Evolutionary conservation across 2,329 filamentous ascomycete genomes (phyloP).

Genomic region (Blumeriella jaapii): DNA sequence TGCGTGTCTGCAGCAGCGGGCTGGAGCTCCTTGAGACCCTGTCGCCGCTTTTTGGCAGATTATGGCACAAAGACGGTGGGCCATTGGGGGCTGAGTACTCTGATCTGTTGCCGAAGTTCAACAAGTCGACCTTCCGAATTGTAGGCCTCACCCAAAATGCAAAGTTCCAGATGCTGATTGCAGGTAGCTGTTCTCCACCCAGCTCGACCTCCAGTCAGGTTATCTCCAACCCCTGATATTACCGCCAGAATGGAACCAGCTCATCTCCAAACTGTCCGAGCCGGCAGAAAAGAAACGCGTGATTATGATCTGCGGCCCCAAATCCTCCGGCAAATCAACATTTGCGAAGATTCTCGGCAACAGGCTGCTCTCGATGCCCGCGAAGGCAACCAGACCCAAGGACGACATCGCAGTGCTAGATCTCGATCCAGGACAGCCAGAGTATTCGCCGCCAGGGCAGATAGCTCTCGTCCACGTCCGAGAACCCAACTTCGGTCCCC

Average conservation of each 20-base stretch:
- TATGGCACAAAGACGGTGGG: conserved; percentile 46
- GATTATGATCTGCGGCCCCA: conserved; percentile 55
- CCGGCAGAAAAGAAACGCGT: conserved; percentile 28
- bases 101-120: conserved; percentile 14
- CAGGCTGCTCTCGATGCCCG: conserved; percentile 37
- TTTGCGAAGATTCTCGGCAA: conserved; percentile 58
- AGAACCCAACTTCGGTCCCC: conserved; percentile 50
- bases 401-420: conserved; percentile 46
- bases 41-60: conserved; percentile 52
- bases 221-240: conserved; percentile 43
- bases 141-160: conserved; percentile 27
- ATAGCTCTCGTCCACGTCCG: conserved; percentile 53
- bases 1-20: conserved; percentile 37
- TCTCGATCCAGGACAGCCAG: conserved; percentile 66
- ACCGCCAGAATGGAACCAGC: conserved; percentile 48
- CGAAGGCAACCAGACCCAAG: conserved; percentile 2
- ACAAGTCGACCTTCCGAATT: conserved; percentile 36
- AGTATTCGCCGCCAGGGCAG: conserved; percentile 59
- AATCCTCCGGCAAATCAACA: conserved; percentile 66
- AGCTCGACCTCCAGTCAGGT: conserved; percentile 38
- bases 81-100: conserved; percentile 12
- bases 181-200: conserved; percentile 40
- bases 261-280: conserved; percentile 21
- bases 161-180: conserved; percentile 17
- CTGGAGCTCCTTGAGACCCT: conserved; percentile 45